phyloP scores from a whole-genome alignment of 1,284 basidiomycete genomes.

The Hymenochaete sp. region DNA sequence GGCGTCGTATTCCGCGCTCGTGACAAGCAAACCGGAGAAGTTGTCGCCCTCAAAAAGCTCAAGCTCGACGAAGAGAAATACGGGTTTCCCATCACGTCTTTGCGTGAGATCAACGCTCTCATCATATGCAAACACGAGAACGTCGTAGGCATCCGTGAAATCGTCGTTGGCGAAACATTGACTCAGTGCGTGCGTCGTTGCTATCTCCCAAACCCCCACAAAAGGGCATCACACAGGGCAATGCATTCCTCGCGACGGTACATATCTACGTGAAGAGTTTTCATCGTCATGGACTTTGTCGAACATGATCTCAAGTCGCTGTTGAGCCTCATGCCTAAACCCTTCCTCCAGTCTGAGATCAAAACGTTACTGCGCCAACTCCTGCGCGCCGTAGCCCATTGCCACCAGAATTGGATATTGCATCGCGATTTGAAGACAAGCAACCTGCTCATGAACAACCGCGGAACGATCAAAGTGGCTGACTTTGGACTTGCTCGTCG shows the following conservation, averaged over 20 bases:
- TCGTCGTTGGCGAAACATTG: constrained; percentile 98
- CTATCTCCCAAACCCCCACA: constrained; percentile 9
- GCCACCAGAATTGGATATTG: constrained; percentile 95
- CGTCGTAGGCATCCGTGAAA: constrained; percentile 90
- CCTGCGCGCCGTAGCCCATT: constrained; percentile 85
- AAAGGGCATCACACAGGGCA: constrained; percentile 17
- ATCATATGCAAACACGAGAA: constrained; percentile 91
- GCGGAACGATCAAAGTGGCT: constrained; percentile 96
- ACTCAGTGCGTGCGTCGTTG: constrained; percentile 73
- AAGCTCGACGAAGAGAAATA: constrained; percentile 98
- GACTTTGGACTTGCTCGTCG: constrained; percentile 96
- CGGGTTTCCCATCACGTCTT: constrained; percentile 95
- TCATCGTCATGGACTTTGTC: constrained; percentile 99
- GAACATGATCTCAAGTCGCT: constrained; percentile 98
- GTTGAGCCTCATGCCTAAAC: constrained; percentile 85
- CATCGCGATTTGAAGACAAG: constrained; percentile 97
- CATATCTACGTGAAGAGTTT: no score
- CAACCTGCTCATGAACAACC: constrained; percentile 97
- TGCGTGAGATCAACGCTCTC: constrained; percentile 91
- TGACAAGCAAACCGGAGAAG: constrained; percentile 88
- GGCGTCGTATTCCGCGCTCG: constrained; percentile 94
- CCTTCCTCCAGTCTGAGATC: constrained; percentile 95
- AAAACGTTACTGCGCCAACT: constrained; percentile 95
- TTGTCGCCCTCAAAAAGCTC: constrained; percentile 95
- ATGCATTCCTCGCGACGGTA: constrained; percentile 9